phyloP scores from a whole-genome alignment of 257 asterid species.

The Coffea eugenioides region DNA sequence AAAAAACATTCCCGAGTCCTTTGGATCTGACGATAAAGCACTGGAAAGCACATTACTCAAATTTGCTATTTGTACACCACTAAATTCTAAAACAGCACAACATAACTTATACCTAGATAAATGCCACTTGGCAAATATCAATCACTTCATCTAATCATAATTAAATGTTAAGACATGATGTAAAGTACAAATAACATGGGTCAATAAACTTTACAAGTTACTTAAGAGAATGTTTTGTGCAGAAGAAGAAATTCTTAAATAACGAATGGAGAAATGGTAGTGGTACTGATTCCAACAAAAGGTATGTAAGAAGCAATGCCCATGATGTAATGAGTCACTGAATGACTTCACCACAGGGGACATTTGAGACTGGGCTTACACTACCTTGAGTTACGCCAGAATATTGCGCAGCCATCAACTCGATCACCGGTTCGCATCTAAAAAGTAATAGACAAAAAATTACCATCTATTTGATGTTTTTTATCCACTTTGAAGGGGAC shows the following conservation, averaged over 20 bases:
- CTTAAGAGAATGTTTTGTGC: no score
- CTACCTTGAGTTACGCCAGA: slow-evolving; percentile 87
- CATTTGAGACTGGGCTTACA: slow-evolving; percentile 12
- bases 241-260: not conserved
- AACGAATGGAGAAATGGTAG: not conserved
- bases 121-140: not conserved
- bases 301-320: not conserved
- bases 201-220: not conserved
- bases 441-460: slow-evolving; percentile 21
- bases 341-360: not conserved
- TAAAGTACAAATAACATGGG: not conserved
- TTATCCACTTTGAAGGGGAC: not conserved
- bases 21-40: not conserved
- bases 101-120: not conserved
- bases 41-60: not conserved
- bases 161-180: no score
- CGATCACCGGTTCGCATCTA: slow-evolving; percentile 95
- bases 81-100: not conserved
- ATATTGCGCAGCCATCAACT: slow-evolving; percentile 92
- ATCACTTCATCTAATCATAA: not conserved
- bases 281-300: not conserved
- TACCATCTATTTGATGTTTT: slow-evolving; percentile 1
- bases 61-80: not conserved
- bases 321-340: not conserved
- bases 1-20: no score